These are phyloP conservation scores for Scutellospora calospora DNA, from an alignment of 371 early-diverging fungal genomes.

Conservation along the genomic window DNA sequence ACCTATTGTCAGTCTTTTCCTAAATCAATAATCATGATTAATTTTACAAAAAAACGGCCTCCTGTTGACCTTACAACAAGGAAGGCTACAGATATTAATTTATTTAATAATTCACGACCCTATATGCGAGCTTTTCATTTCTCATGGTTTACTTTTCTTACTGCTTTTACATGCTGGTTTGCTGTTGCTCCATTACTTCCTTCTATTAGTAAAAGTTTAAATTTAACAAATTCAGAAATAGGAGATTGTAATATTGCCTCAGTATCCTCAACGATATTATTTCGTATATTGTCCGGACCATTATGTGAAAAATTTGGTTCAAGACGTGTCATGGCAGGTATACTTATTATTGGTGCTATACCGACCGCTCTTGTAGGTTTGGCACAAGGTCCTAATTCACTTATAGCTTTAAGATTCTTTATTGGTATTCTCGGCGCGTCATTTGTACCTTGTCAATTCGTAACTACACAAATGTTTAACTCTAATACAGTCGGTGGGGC, in stretches of 20 bases:
- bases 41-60: slow-evolving; percentile 44
- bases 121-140: slow-evolving; percentile 60
- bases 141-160: slow-evolving; percentile 59
- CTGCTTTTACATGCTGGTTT: slow-evolving; percentile 66
- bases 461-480: slow-evolving; percentile 68
- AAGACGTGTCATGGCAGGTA: slow-evolving; percentile 57
- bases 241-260: slow-evolving; percentile 51
- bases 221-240: slow-evolving; percentile 48
- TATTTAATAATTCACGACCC: slow-evolving; percentile 43
- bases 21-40: no score
- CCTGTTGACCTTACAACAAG: slow-evolving; percentile 47
- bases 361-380: slow-evolving; percentile 59
- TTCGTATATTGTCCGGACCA: slow-evolving; percentile 55
- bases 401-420: slow-evolving; percentile 57
- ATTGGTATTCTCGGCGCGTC: slow-evolving; percentile 69
- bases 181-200: slow-evolving; percentile 64
- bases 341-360: slow-evolving; percentile 62
- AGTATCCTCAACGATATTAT: slow-evolving; percentile 54
- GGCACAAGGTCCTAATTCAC: slow-evolving; percentile 51
- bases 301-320: slow-evolving; percentile 65
- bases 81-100: slow-evolving; percentile 13
- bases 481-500: slow-evolving; percentile 65
- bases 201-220: slow-evolving; percentile 53
- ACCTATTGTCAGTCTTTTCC: no score
- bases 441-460: slow-evolving; percentile 76